Evolutionary conservation across 2,329 filamentous ascomycete genomes (phyloP), one percentile per base, ranked within the genome.

Genomic region (Fusarium zealandicum): DNA sequence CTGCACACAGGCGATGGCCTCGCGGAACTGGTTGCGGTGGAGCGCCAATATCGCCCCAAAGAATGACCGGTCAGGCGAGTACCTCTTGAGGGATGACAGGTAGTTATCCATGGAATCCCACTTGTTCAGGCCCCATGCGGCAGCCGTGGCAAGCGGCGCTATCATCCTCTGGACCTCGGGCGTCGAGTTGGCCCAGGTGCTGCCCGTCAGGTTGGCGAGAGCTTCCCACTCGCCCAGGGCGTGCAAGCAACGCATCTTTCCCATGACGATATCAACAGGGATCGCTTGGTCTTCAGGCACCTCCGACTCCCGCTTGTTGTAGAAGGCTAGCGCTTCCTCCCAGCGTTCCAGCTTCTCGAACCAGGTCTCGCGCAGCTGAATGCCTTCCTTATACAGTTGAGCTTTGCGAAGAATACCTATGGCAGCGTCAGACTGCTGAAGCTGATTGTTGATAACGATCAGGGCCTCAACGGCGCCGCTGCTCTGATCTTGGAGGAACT

Each of bases 31-130:
- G 69, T 98, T 97, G 41, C 93, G 89, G 72, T 99, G 93, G 25
- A 99, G 88, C 2, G 93, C 89, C 48, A 99, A 81, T 67, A 99
- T 98, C 7, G 95, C 96, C 30, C 93, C 95, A 67, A 99, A 99
- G 81, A 99, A 99, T 1, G 93, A 96, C 41, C 95, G 84, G 74
- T 99, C 96, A 0, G 95, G 93, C 6, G 93, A 96, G 69, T 90
- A 84, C 32, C 92, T 84, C 76, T 96, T 97, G 87, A 99, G 96
- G 20, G 95, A 95, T 60, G 89, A 89, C 20, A 99, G 82, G 69
- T 99, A 99, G 51, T 90, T 92, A 72, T 99, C 95, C 95, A 99
- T 99, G 13, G 93, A 85, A 65, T 98, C 93, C 90, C 96, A 99
- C 71, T 98, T 96, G 57, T 90, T 90, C 59, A 96, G 83, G 48